Evolutionary conservation across 306 rosid genomes (phyloP), one percentile per base, ranked within the genome.

Genomic region (Acacia confusa): DNA sequence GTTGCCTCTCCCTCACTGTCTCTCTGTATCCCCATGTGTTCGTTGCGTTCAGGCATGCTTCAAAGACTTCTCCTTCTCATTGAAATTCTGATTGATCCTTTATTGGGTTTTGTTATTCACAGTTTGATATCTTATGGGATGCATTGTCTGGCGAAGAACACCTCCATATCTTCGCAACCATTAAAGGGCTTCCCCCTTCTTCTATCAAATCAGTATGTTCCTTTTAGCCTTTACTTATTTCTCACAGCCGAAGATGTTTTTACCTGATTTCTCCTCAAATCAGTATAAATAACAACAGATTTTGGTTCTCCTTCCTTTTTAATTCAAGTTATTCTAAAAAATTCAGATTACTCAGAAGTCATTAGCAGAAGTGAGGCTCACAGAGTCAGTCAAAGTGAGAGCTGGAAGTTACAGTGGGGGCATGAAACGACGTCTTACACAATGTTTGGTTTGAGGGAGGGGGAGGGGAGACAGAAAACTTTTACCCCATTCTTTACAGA

Each of bases 71-170:
- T 70, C 45, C 43, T 50, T 66, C 45, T 69, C 34, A 70, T 78
- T 16, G 32, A 52, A 60, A 57, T 15, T 63, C 63, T 69, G 40
- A 66, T 61, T 70, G 57, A 75, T 72, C 41, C 60, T 78, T 69
- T 53, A 67, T 43, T 83, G 61, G 72, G 44, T 82, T 65, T 80
- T 81, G 61, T 72, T 73, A 50, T 82, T 74, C 74, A 22, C 83
- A 95, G 97, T 93, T 95, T 67, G 99, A 95, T 85, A 91, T 89
- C 79, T 86, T 95, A 66, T 95, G 99, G 99, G 97, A 95, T 67
- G 91, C 86, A 38, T 82, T 93, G 67, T 84, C 97, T 47, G 99
- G 95, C 48, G 72, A 85, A 85, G 97, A 95, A 70, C 97, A 95
- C 84, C 94, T 95, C 74, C 90, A 90, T 64, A 92, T 95, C 81